Percentiles rank a stretch among this genome's conserved stretches.
Evolutionary conservation across 129 eudicot species (phyloP).

Genomic region (Flaveria robusta): DNA sequence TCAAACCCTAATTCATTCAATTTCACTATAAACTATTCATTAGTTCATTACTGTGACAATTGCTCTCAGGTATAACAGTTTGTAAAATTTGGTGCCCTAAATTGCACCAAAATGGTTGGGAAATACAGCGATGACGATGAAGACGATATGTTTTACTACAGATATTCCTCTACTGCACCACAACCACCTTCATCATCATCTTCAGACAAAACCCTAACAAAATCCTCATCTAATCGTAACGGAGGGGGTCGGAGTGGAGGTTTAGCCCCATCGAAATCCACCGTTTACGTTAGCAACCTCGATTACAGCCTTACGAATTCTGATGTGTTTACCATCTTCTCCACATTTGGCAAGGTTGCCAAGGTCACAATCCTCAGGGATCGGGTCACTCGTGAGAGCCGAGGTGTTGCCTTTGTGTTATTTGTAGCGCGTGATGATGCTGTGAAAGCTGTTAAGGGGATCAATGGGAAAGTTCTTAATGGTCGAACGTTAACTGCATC

Average conservation of each 20-base stretch:
- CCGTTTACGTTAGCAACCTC: slow-evolving; percentile 81
- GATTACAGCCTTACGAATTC: slow-evolving; percentile 78
- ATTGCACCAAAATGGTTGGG: slow-evolving; percentile 47
- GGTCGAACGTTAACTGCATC: slow-evolving; percentile 65
- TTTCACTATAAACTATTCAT: background rate
- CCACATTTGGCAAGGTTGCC: slow-evolving; percentile 94
- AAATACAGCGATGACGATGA: slow-evolving; percentile 63
- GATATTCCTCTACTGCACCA: slow-evolving; percentile 58
- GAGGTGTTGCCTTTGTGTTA: slow-evolving; percentile 87
- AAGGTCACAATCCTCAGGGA: slow-evolving; percentile 84
- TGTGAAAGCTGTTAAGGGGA: slow-evolving; percentile 49
- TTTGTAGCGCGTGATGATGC: slow-evolving; percentile 83
- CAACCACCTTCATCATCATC: slow-evolving; percentile 40
- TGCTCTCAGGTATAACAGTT: background rate
- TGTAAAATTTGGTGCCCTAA: background rate
- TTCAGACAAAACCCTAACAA: slow-evolving; percentile 36
- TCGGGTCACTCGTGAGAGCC: slow-evolving; percentile 70
- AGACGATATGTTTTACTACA: slow-evolving; percentile 72
- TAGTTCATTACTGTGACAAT: background rate
- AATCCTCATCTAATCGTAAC: slow-evolving; percentile 34
- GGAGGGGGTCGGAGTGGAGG: slow-evolving; percentile 60
- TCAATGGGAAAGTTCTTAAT: slow-evolving; percentile 63
- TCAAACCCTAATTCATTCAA: background rate
- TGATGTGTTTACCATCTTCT: slow-evolving; percentile 84
- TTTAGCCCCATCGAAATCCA: slow-evolving; percentile 91